Conservation (phyloP, 495 filamentous ascomycete genomes). For the Neurospora sp. region DNA sequence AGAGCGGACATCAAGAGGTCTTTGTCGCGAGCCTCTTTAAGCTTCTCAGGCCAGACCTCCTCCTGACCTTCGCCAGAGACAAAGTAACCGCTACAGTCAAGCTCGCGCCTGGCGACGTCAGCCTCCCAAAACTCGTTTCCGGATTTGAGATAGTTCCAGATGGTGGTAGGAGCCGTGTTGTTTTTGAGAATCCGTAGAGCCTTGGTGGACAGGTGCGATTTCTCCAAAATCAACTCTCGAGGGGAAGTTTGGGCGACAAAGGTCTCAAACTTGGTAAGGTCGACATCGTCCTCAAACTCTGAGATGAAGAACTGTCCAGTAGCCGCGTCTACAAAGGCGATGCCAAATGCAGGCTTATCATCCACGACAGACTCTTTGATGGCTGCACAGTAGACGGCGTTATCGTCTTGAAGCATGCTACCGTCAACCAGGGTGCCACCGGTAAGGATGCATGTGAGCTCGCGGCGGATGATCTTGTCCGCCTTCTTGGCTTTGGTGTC, state of each 20-base stretch:
- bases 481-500: constrained; percentile 50
- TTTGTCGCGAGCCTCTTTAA: constrained; percentile 64
- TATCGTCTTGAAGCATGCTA: constrained; percentile 95
- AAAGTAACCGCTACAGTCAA: constrained; percentile 79
- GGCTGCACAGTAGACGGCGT: constrained; percentile 92
- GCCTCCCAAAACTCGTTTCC: constrained; percentile 88
- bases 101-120: constrained; percentile 68
- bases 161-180: constrained; percentile 83
- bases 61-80: constrained; percentile 50
- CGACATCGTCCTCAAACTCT: constrained; percentile 83
- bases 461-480: constrained; percentile 87
- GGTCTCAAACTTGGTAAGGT: constrained; percentile 96
- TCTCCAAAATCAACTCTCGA: constrained; percentile 84
- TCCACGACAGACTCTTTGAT: constrained; percentile 82
- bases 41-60: constrained; percentile 65
- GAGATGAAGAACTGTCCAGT: constrained; percentile 92
- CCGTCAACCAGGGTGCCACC: constrained; percentile 89
- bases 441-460: constrained; percentile 85
- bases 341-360: constrained; percentile 73
- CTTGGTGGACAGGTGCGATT: constrained; percentile 71
- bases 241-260: constrained; percentile 90
- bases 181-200: constrained; percentile 92
- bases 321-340: constrained; percentile 91
- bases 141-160: constrained; percentile 90
- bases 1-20: constrained; percentile 87